phyloP scores from a whole-genome alignment of 1,284 basidiomycete species.

The Naganishia cerealis region DNA sequence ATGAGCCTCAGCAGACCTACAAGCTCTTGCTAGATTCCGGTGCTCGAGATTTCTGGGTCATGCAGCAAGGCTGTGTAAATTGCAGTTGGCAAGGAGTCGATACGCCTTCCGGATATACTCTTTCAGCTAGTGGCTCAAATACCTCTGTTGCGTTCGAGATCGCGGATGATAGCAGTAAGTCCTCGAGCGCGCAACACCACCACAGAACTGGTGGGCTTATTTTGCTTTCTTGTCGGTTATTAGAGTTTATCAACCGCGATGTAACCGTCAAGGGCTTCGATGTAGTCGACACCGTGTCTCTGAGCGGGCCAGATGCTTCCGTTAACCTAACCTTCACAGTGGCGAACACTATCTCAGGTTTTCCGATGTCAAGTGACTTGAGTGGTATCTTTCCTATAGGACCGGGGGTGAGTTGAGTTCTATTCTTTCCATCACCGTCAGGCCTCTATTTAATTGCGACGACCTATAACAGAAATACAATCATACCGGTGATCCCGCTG shows the following conservation, averaged over 20 bases:
- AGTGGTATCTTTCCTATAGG: conserved; percentile 11
- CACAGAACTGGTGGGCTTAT: neutral
- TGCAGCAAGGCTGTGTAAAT: neutral
- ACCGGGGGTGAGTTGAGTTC: neutral
- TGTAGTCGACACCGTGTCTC: neutral
- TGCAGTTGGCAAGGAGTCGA: neutral
- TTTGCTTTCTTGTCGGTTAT: neutral
- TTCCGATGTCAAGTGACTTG: neutral
- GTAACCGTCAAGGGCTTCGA: neutral
- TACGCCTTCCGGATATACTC: neutral
- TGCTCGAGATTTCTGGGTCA: conserved; percentile 8
- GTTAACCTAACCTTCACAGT: conserved; percentile 1
- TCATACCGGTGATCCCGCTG: neutral
- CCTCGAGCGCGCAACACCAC: neutral
- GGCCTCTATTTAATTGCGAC: neutral
- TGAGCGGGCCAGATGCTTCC: neutral
- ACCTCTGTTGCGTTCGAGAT: neutral
- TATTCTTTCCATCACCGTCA: neutral
- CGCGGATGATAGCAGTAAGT: neutral
- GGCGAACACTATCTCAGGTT: neutral
- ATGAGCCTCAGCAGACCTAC: neutral
- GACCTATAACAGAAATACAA: neutral
- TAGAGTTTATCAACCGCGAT: neutral
- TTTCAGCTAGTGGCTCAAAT: neutral
- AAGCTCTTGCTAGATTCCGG: conserved; percentile 10